These are phyloP conservation scores for Ammopiptanthus mongolicus DNA, from an alignment of 306 rosid genomes.

Conservation along the genomic window DNA sequence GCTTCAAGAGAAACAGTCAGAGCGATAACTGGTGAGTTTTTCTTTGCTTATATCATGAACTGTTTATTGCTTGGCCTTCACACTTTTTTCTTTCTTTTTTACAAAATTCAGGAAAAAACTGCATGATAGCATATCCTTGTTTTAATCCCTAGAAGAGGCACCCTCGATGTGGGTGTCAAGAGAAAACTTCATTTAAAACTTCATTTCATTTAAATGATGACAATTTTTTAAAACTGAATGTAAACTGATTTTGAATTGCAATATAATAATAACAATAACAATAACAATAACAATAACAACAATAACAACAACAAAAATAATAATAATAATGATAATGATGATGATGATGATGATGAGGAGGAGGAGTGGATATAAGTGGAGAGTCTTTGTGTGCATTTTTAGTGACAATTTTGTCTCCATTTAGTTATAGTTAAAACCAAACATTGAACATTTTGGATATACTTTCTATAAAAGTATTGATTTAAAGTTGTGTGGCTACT, in stretches of 20 bases:
- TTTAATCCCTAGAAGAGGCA: background rate
- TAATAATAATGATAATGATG: too few species aligned
- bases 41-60: conserved; percentile 20
- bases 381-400: background rate
- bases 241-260: background rate
- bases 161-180: background rate
- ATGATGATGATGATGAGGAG: too few species aligned
- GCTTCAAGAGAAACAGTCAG: conserved; percentile 99
- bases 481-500: background rate
- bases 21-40: conserved; percentile 81
- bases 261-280: background rate
- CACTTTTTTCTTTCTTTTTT: background rate
- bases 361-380: background rate
- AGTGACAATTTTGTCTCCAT: background rate
- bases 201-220: background rate
- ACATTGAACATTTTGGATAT: background rate
- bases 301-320: too few species aligned
- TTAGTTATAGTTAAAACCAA: background rate
- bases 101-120: background rate
- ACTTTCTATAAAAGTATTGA: background rate
- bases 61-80: background rate
- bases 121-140: background rate
- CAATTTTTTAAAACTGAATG: background rate
- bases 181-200: too few species aligned
- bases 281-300: background rate